Evolutionary conservation across 169 alveolate genomes (phyloP).

Genomic region (Cryptosporidium ubiquitum): DNA sequence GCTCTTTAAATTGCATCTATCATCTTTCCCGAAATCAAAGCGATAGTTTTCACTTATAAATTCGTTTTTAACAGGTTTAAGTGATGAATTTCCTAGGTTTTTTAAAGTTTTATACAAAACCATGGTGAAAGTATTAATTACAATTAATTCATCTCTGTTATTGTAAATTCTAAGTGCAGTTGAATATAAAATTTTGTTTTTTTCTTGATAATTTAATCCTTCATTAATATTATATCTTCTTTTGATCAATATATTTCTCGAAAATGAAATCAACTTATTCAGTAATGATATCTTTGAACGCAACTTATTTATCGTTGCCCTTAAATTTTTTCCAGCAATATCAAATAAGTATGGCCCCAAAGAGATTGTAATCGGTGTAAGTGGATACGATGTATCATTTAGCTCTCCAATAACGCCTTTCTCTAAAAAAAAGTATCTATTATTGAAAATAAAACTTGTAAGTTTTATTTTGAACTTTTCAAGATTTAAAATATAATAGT

Average conservation of each 20-base stretch:
- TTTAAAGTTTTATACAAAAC: slow-evolving; percentile 23
- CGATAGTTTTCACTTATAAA: neutral
- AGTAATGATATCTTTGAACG: slow-evolving; percentile 36
- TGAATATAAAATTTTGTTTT: slow-evolving; percentile 17
- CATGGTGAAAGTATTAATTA: neutral
- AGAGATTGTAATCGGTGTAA: slow-evolving; percentile 18
- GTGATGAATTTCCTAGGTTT: neutral
- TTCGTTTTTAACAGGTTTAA: neutral
- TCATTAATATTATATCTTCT: slow-evolving; percentile 17
- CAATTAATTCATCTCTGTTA: slow-evolving; percentile 42
- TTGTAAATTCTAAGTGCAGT: slow-evolving; percentile 42
- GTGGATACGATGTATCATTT: slow-evolving; percentile 4
- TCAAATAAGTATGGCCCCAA: slow-evolving; percentile 48
- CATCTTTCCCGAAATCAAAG: slow-evolving; percentile 51
- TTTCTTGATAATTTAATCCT: neutral
- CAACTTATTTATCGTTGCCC: neutral
- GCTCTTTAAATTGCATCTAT: slow-evolving; percentile 8
- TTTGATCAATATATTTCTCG: slow-evolving; percentile 43
- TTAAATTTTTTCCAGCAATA: slow-evolving; percentile 8
- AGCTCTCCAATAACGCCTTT: slow-evolving; percentile 15
- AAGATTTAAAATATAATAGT: slow-evolving; percentile 15
- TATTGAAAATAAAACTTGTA: slow-evolving; percentile 30
- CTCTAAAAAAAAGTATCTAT: slow-evolving; percentile 1
- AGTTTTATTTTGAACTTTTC: slow-evolving; percentile 45
- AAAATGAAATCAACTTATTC: slow-evolving; percentile 20